Evolutionary conservation across 495 filamentous ascomycete species (phyloP), one percentile per base, ranked within the genome.

Genomic region (Penicillium waksmanii): DNA sequence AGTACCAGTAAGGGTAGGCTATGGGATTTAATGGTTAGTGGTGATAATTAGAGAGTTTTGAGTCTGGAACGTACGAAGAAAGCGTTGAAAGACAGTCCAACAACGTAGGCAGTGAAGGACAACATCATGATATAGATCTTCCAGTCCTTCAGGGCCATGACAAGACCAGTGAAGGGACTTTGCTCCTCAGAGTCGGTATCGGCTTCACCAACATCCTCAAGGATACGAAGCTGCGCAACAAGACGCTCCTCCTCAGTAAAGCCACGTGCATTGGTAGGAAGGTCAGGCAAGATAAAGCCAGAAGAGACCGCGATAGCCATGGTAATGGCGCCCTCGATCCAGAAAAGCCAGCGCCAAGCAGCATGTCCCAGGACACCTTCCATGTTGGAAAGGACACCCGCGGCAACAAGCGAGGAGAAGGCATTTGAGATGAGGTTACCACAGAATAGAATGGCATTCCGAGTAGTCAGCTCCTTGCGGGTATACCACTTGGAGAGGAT

Each of bases 1-100:
- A 0, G 91, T 93, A 47, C 80, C 82, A 8, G 92, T 90, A 5
- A 95, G 87, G 23, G 89, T 88, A 2, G 91, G 91, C 76, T 93
- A 90, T 79, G 87, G 25, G n/a, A 5, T 21, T 25, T 89, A 68
- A 87, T 87, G 8, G 83, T 88, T 25, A 90, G 84, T 23, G 78
- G 42, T 18, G 82, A 38, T 40, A 11, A 8, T 15, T 17, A 21
- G 9, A 21, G 12, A n/a, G 2, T 1, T 25, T 25, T 42, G 33
- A 53, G 7, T 9, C 27, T 23, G 13, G 35, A 34, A 65, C 71
- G 64, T 56, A 73, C 71, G 63, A 73, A 73, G 65, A 74, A 72
- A 33, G 71, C 69, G 35, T 74, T 72, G 66, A 74, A 74, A 8
- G 65, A 70, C 34, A 74, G 55, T 25, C 69, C 71, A 5, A 74